A percentile compares a stretch with the other conserved stretches of the same genome.
phyloP scores from a whole-genome alignment of 108 stramenopile species.

The Cyclotella distinguenda region DNA sequence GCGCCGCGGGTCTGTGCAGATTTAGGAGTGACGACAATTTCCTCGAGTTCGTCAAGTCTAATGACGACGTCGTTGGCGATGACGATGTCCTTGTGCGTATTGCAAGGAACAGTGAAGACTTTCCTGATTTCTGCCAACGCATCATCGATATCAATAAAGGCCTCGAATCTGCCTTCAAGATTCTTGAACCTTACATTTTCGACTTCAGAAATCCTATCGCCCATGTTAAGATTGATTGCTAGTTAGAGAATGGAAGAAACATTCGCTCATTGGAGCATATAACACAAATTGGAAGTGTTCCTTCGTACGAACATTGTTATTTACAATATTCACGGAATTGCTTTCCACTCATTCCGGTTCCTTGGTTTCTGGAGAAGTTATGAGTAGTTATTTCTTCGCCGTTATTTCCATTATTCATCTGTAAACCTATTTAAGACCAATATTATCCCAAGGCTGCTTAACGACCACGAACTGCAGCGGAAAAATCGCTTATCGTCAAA shows the following conservation, averaged over 20 bases:
- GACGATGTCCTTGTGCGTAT: constrained; percentile 18
- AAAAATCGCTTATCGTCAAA: too few relatives aligned
- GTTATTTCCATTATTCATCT: too few relatives aligned
- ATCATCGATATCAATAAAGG: constrained; percentile 17
- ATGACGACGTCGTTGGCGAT: constrained; percentile 9
- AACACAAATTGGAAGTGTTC: neutral
- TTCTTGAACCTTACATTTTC: constrained; percentile 24
- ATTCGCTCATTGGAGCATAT: constrained; percentile 5
- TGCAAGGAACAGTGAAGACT: constrained; percentile 29
- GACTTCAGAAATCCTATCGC: constrained; percentile 34
- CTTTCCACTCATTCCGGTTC: neutral
- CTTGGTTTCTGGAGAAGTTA: constrained; percentile 16
- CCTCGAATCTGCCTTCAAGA: constrained; percentile 8
- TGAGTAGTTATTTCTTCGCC: too few relatives aligned
- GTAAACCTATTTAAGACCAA: too few relatives aligned
- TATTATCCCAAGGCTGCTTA: too few relatives aligned
- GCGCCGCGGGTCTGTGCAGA: constrained; percentile 4
- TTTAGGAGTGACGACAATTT: constrained; percentile 26
- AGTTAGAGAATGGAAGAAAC: neutral
- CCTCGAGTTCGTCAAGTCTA: neutral
- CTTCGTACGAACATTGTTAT: neutral
- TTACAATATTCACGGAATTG: neutral
- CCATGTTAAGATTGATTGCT: constrained; percentile 28
- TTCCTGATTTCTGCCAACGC: constrained; percentile 29
- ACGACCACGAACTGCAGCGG: too few relatives aligned